Conservation (phyloP, 139 green algal species). For the Haematococcus lacustris region DNA sequence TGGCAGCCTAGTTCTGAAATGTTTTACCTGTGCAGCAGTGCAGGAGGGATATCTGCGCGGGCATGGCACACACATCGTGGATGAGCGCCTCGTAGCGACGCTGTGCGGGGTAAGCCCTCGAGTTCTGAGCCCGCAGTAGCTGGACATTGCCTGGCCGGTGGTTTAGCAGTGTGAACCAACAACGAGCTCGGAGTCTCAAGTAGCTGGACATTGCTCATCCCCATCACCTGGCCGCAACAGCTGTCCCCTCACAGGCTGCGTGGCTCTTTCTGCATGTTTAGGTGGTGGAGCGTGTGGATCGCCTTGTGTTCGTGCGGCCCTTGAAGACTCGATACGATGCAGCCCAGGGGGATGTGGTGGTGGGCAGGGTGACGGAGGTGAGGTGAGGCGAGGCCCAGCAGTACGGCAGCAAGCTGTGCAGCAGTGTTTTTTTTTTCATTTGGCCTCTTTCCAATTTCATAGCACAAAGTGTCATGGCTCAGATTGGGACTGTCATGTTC, state of each 20-base stretch:
- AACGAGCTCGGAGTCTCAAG: background rate
- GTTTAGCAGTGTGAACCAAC: background rate
- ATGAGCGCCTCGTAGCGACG: conserved; percentile 59
- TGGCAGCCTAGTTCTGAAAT: background rate
- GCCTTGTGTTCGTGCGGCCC: conserved; percentile 70
- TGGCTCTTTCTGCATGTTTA: background rate
- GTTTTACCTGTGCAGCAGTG: background rate
- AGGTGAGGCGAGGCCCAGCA: no score
- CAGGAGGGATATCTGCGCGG: conserved; percentile 47
- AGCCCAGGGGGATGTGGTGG: conserved; percentile 75
- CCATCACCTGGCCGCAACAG: background rate
- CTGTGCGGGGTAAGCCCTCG: conserved; percentile 44
- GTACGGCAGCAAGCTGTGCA: no score
- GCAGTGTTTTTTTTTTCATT: no score
- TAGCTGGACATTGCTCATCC: background rate
- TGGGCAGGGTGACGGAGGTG: conserved; percentile 70
- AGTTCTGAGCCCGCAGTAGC: background rate
- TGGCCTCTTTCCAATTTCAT: no score
- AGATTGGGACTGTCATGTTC: no score
- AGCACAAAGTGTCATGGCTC: no score
- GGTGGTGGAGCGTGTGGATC: conserved; percentile 70
- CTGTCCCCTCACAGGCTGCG: background rate
- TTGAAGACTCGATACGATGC: conserved; percentile 67
- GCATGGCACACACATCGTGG: conserved; percentile 65
- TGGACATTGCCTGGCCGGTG: background rate